Conservation (phyloP, 2,329 filamentous ascomycete genomes). For the Beauveria caledonica region DNA sequence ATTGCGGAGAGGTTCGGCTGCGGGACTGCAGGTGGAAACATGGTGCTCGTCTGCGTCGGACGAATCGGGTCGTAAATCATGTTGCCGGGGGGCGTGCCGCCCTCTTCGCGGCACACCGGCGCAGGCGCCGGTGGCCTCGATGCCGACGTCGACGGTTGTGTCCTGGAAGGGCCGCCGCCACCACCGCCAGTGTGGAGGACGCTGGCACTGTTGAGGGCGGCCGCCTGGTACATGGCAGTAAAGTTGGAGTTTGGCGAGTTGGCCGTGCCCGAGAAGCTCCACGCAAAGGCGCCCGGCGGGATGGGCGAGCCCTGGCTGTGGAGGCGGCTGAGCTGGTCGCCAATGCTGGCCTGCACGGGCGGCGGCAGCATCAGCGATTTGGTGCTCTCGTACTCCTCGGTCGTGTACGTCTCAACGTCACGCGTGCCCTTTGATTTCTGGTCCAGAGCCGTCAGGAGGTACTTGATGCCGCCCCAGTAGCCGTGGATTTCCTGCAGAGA, state of each 20-base stretch:
- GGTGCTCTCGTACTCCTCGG: conserved; percentile 70
- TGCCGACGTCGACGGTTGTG: neutral
- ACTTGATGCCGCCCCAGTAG: conserved; percentile 82
- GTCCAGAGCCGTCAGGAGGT: conserved; percentile 78
- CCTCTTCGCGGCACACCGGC: conserved; percentile 21
- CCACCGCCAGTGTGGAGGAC: neutral
- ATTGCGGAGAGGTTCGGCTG: conserved; percentile 41
- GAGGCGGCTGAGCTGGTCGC: conserved; percentile 35
- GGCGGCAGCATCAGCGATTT: conserved; percentile 36
- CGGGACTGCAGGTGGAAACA: conserved; percentile 42
- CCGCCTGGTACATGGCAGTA: conserved; percentile 65
- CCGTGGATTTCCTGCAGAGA: conserved; percentile 71
- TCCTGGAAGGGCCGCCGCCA: neutral
- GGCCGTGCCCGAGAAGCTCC: conserved; percentile 80
- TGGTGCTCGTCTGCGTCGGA: conserved; percentile 40
- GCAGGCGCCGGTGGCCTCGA: neutral
- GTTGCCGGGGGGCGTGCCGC: conserved; percentile 45
- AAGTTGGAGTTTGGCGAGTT: conserved; percentile 79
- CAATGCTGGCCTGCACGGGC: conserved; percentile 27
- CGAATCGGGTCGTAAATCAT: conserved; percentile 55
- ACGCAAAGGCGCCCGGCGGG: conserved; percentile 54
- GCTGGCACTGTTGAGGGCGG: neutral
- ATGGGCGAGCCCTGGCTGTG: conserved; percentile 42
- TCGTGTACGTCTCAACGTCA: conserved; percentile 60
- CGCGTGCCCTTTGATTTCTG: conserved; percentile 83